These are phyloP conservation scores for Protomyces inouyei DNA, from an alignment of 1,139 yeast genomes.

Conservation along the genomic window DNA sequence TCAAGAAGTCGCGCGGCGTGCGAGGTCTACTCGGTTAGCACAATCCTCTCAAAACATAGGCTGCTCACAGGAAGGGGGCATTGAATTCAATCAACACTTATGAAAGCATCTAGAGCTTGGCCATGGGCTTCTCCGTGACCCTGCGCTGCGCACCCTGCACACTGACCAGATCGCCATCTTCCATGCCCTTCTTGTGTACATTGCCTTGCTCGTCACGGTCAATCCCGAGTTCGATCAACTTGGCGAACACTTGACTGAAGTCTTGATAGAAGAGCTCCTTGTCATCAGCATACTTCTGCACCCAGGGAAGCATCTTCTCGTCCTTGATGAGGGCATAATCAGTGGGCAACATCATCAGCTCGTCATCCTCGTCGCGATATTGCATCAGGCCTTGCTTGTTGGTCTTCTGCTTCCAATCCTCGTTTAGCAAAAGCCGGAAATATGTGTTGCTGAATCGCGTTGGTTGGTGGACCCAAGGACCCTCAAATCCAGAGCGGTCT, in stretches of 20 bases:
- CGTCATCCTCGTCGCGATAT: slow-evolving; percentile 52
- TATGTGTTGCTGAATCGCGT: slow-evolving; percentile 78
- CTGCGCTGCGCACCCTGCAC: slow-evolving; percentile 18
- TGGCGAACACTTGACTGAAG: slow-evolving; percentile 63
- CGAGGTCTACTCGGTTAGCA: neutral
- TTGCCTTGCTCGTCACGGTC: slow-evolving; percentile 27
- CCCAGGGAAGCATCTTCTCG: slow-evolving; percentile 59
- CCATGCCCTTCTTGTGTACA: slow-evolving; percentile 28
- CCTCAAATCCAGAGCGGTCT: slow-evolving; percentile 60
- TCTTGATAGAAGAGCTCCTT: slow-evolving; percentile 65
- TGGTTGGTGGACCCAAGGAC: slow-evolving; percentile 88
- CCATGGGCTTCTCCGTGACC: slow-evolving; percentile 15
- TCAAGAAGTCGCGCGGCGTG: neutral
- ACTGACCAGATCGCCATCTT: slow-evolving; percentile 17
- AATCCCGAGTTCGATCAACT: slow-evolving; percentile 70
- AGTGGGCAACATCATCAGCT: slow-evolving; percentile 88
- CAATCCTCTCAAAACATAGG: neutral
- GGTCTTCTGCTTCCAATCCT: slow-evolving; percentile 62
- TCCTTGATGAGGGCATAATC: slow-evolving; percentile 72
- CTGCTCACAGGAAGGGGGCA: neutral
- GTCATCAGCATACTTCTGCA: slow-evolving; percentile 66
- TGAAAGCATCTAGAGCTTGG: slow-evolving; percentile 1
- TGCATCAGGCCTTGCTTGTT: slow-evolving; percentile 20
- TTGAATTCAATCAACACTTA: neutral
- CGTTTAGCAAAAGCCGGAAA: slow-evolving; percentile 60